Evolutionary conservation across 495 filamentous ascomycete genomes (phyloP).

Genomic region (Parachaetomium inaequale): DNA sequence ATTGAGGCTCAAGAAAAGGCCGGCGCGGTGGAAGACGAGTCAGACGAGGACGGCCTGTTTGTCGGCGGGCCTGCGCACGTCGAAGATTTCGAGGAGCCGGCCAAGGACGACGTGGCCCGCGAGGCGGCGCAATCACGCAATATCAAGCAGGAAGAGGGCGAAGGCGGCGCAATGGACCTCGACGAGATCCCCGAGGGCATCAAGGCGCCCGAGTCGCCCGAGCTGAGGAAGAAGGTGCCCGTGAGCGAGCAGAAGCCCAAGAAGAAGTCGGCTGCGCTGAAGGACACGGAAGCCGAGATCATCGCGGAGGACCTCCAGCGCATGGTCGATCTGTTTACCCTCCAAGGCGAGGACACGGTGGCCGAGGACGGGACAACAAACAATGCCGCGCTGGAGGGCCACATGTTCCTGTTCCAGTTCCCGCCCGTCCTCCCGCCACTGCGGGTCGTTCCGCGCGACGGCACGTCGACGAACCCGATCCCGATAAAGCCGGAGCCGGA

Average conservation of each 20-base stretch:
- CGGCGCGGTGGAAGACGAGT: constrained; percentile 36
- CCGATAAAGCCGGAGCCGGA: constrained; percentile 34
- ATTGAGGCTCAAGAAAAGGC: constrained; percentile 38
- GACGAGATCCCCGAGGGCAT: constrained; percentile 36
- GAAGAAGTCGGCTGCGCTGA: constrained; percentile 29
- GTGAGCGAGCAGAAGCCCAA: constrained; percentile 29
- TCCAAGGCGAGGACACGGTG: constrained; percentile 21
- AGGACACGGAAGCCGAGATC: constrained; percentile 38
- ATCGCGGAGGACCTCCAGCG: constrained; percentile 30
- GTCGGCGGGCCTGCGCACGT: constrained; percentile 26
- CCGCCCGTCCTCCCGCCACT: constrained; percentile 58
- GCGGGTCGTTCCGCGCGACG: constrained; percentile 15
- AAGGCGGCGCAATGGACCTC: constrained; percentile 35
- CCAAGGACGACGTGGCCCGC: constrained; percentile 32
- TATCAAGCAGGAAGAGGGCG: constrained; percentile 34
- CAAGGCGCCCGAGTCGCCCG: constrained; percentile 33
- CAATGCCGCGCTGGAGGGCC: constrained; percentile 38
- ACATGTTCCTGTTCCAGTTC: constrained; percentile 63
- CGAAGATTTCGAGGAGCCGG: constrained; percentile 14
- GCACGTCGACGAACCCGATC: constrained; percentile 13
- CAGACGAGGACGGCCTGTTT: constrained; percentile 42
- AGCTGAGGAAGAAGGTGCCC: constrained; percentile 30
- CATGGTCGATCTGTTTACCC: constrained; percentile 33
- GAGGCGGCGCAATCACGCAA: constrained; percentile 24
- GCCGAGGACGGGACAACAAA: constrained; percentile 21